phyloP scores from a whole-genome alignment of 1,284 basidiomycete species.

The Neonothopanus nambi region DNA sequence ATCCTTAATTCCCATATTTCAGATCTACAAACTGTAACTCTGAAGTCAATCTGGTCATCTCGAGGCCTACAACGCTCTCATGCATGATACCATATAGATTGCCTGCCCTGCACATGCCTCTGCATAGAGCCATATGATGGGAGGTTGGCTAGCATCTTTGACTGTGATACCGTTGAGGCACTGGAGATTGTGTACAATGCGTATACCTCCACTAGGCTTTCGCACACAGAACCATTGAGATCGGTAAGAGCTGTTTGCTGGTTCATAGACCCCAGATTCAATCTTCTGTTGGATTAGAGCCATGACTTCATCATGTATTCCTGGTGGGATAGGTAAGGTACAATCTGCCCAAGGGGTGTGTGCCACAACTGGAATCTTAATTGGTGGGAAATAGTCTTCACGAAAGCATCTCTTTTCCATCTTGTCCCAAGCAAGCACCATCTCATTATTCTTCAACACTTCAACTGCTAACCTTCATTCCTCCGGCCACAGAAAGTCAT shows the following conservation, averaged over 20 bases:
- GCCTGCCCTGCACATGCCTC: conserved; percentile 15
- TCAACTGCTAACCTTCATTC: background rate
- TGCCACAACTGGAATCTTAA: conserved; percentile 16
- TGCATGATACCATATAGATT: conserved; percentile 14
- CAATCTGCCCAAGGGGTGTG: conserved; percentile 16
- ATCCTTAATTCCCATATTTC: no score
- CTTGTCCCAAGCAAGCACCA: conserved; percentile 13
- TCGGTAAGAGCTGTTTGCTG: conserved; percentile 25
- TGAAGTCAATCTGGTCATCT: no score
- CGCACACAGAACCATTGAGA: conserved; percentile 30
- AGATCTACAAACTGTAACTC: no score
- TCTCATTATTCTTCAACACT: conserved; percentile 7
- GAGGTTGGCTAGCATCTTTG: conserved; percentile 14
- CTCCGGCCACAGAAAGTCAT: conserved; percentile 6
- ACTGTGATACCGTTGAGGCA: conserved; percentile 30
- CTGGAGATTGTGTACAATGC: conserved; percentile 28
- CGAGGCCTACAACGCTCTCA: no score
- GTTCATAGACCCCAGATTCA: conserved; percentile 29
- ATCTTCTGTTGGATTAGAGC: conserved; percentile 26
- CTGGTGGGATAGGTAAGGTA: conserved; percentile 18
- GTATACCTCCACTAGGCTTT: conserved; percentile 24
- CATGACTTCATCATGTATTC: conserved; percentile 9
- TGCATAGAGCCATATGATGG: conserved; percentile 18
- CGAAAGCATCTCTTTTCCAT: conserved; percentile 11
- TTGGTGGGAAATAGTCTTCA: conserved; percentile 13